A percentile compares a stretch with the other conserved stretches of the same genome.
Evolutionary conservation across 116 monocot species (phyloP).

Genomic region (Papilionanthe hybrid): DNA sequence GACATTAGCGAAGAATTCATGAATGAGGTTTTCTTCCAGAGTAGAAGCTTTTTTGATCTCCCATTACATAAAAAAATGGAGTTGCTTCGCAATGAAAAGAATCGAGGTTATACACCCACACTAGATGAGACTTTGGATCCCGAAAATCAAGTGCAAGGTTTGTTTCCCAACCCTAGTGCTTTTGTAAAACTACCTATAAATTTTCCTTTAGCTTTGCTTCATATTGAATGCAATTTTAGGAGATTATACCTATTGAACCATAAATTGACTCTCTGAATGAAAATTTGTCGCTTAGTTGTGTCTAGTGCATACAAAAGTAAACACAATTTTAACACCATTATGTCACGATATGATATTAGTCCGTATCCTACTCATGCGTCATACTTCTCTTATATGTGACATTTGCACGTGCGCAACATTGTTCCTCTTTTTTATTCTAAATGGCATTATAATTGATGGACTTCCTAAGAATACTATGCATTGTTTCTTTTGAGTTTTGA

Average conservation of each 20-base stretch:
- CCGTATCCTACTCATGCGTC: too few relatives aligned
- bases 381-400: too few relatives aligned
- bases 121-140: conserved; percentile 70
- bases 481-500: too few relatives aligned
- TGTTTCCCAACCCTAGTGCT: not conserved
- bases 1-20: conserved; percentile 82
- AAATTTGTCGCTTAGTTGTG: not conserved
- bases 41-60: conserved; percentile 73
- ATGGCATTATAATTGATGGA: too few relatives aligned
- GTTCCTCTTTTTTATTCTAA: too few relatives aligned
- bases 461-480: too few relatives aligned
- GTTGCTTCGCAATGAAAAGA: conserved; percentile 68
- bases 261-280: not conserved
- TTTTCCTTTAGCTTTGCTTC: not conserved
- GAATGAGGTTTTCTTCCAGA: conserved; percentile 75
- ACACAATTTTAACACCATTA: too few relatives aligned
- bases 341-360: too few relatives aligned
- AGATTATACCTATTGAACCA: not conserved
- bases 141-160: conserved; percentile 75
- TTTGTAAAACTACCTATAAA: not conserved
- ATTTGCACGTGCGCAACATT: too few relatives aligned
- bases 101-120: conserved; percentile 80
- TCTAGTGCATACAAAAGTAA: not conserved
- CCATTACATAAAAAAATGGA: conserved; percentile 61
- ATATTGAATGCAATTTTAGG: not conserved